Evolutionary conservation across 352 stramenopile species (phyloP), one percentile per base, ranked within the genome.

Genomic region (Elongisporangium prolatum): DNA sequence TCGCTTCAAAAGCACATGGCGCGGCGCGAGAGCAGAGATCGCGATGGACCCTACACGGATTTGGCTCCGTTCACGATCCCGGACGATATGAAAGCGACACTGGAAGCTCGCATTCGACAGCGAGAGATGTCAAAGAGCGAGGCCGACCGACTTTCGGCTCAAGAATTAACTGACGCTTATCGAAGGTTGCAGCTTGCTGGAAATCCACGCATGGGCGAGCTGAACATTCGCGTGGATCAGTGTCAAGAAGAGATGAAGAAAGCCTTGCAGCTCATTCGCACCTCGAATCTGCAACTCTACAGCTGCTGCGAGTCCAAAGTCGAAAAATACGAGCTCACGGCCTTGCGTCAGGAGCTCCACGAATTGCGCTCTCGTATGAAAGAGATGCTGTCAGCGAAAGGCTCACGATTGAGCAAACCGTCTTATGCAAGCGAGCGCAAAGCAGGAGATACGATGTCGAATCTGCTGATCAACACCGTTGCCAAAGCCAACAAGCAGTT

Each of bases 81-180:
- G 0, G 77, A 89, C 9, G 84, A 93, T 40, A 93, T 93, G 84
- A 82, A 83, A 51, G 65, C 68, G 0, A 91, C 90, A 48, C 84
- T 93, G 13, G 84, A 93, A 53, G 61, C 62, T 25, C 76, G 80
- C 40, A 89, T 91, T 47, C 79, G 81, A 4, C 65, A 84, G 21
- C 70, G 78, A 54, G 74, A 88, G 53, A 56, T 60, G 4, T 77
- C 67, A 0, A 86, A 89, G 50, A 63, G 67, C 6, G 75, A 86
- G 53, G 64, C 63, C 18, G 78, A 86, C 14, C 70, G 70, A 16
- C 57, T 59, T 34, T 74, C 79, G 18, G 69, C 68, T 0, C 59
- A 67, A 4, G 81, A 91, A 40, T 49, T 91, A 10, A 64, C 75
- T 0, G 77, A 88, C 7, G 81, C 81, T 3, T 91, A 91, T 53